Conservation (phyloP, 2,329 filamentous ascomycete species). For the Malbranchea zuffiana region DNA sequence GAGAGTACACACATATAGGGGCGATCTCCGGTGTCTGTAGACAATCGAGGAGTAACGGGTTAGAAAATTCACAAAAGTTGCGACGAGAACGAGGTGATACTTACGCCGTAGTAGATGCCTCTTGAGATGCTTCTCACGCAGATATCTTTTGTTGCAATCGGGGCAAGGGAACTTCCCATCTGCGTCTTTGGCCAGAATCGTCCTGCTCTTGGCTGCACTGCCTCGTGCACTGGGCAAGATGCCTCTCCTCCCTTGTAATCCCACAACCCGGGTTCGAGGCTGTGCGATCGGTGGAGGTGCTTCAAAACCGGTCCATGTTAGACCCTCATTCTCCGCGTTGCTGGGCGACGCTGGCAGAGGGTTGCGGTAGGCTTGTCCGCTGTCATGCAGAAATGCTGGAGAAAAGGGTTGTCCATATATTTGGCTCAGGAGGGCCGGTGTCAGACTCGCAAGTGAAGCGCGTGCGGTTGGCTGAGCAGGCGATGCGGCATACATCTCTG, state of each 20-base stretch:
- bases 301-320: no score
- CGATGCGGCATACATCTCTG: no score
- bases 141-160: slow-evolving; percentile 6
- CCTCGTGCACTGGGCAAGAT: slow-evolving; percentile 89
- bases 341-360: no score
- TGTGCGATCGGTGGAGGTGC: slow-evolving; percentile 29
- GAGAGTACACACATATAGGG: slow-evolving; percentile 3
- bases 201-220: background rate
- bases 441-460: no score
- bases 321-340: no score
- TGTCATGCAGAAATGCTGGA: no score
- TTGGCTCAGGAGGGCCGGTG: no score
- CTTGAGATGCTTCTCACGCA: slow-evolving; percentile 7
- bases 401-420: no score
- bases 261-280: slow-evolving; percentile 66
- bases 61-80: no score
- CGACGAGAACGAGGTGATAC: slow-evolving; percentile 2
- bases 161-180: slow-evolving; percentile 4
- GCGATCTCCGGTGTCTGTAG: slow-evolving; percentile 4
- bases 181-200: slow-evolving; percentile 5
- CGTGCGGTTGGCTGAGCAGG: no score
- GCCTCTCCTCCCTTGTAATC: slow-evolving; percentile 80
- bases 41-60: no score
- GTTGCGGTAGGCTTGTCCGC: no score
- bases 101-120: slow-evolving; percentile 2